Percentiles rank a stretch among this genome's conserved stretches.
Conservation (phyloP, 2,329 filamentous ascomycete species). For the Calonectria ilicicola region DNA sequence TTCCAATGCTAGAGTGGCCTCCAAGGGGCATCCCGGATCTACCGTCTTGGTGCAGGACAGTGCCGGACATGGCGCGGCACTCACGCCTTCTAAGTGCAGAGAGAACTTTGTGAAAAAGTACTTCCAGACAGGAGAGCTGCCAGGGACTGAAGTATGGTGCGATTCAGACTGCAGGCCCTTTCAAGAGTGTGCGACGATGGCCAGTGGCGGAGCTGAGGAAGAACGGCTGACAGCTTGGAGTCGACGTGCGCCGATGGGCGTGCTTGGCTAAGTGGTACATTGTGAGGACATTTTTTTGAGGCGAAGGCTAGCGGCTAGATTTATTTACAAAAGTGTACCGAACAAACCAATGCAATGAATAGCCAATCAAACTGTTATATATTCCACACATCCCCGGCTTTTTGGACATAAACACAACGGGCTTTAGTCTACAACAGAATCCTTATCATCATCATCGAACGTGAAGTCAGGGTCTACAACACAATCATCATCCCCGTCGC, state of each 20-base stretch:
- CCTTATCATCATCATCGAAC: too few species aligned
- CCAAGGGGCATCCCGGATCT: slow-evolving; percentile 42
- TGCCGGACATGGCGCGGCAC: slow-evolving; percentile 43
- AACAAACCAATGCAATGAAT: too few species aligned
- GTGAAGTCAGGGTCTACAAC: too few species aligned
- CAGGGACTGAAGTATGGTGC: not conserved
- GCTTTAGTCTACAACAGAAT: too few species aligned
- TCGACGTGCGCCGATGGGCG: not conserved
- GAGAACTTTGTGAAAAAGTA: not conserved
- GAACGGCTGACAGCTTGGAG: not conserved
- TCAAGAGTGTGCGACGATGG: not conserved
- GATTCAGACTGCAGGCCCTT: slow-evolving; percentile 4
- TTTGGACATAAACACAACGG: too few species aligned
- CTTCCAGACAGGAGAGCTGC: not conserved
- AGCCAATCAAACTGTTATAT: too few species aligned
- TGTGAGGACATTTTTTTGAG: too few species aligned
- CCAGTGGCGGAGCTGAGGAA: not conserved
- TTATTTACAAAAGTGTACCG: too few species aligned
- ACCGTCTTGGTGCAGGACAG: slow-evolving; percentile 45
- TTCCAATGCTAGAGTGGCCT: slow-evolving; percentile 48
- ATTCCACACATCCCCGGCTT: too few species aligned
- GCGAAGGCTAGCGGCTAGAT: too few species aligned
- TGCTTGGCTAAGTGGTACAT: not conserved
- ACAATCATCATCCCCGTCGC: too few species aligned
- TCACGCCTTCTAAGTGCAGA: not conserved